A percentile compares a stretch with the other conserved stretches of the same genome.
These are phyloP conservation scores for Saccharum spontaneum DNA, from an alignment of 176 grass and related monocot species.

Conservation along the genomic window DNA sequence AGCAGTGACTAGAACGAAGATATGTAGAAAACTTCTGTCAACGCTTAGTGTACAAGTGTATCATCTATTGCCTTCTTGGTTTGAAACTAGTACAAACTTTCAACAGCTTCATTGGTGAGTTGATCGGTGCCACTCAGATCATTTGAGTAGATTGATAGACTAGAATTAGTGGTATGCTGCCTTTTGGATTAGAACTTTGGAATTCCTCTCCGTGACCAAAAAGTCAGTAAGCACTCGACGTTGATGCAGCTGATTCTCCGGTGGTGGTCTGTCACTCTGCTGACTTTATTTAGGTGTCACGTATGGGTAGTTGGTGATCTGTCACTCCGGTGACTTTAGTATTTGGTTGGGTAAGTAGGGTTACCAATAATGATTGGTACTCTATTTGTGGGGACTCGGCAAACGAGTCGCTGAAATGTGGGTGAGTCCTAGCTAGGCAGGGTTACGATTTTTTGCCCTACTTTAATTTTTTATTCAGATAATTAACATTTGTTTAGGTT, in stretches of 20 bases:
- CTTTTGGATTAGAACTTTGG: neutral
- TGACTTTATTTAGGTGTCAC: neutral
- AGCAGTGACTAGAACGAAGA: too few relatives aligned
- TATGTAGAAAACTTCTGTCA: neutral
- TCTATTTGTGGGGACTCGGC: neutral
- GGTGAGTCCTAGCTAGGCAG: too few relatives aligned
- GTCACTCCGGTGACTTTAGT: neutral
- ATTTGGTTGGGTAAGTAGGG: neutral
- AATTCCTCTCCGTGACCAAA: neutral
- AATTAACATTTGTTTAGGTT: neutral
- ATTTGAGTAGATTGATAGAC: neutral
- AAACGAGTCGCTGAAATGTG: neutral
- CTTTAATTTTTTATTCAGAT: neutral
- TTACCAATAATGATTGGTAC: neutral
- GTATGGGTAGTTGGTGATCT: neutral
- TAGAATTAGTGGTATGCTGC: neutral
- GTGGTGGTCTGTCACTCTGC: neutral
- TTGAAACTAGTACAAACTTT: neutral
- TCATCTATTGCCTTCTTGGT: neutral
- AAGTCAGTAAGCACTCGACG: neutral
- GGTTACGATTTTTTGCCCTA: neutral
- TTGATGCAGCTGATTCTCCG: neutral
- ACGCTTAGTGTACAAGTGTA: neutral
- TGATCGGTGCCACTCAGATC: neutral
- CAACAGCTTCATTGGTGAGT: neutral